These are phyloP conservation scores for Cryphonectria japonica DNA, from an alignment of 2,329 filamentous ascomycete genomes.

Conservation along the genomic window DNA sequence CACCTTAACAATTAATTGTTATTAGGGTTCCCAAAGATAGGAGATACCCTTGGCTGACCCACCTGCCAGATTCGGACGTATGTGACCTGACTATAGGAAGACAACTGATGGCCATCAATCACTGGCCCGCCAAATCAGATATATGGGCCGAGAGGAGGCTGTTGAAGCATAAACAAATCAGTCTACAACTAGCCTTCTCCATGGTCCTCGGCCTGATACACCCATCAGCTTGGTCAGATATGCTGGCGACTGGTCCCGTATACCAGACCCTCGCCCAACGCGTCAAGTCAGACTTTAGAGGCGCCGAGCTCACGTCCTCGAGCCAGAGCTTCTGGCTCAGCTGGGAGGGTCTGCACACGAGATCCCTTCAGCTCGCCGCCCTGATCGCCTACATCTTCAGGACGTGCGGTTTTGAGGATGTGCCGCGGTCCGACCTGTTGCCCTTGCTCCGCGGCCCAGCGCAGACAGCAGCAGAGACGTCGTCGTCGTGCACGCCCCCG, in stretches of 20 bases:
- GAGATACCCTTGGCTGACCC: conserved; percentile 11
- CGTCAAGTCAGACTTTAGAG: conserved; percentile 26
- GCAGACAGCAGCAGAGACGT: background rate
- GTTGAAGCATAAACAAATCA: conserved; percentile 25
- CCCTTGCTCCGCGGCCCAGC: conserved; percentile 19
- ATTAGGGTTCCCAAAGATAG: background rate
- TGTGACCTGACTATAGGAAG: conserved; percentile 26
- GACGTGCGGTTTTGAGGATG: conserved; percentile 23
- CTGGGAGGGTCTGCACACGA: conserved; percentile 30
- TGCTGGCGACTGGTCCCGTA: conserved; percentile 14
- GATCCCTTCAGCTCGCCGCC: conserved; percentile 28
- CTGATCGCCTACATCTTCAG: conserved; percentile 27
- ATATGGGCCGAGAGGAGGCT: conserved; percentile 27
- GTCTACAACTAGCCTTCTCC: conserved; percentile 25
- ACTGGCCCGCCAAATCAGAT: conserved; percentile 24
- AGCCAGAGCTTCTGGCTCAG: conserved; percentile 29
- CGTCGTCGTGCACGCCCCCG: background rate
- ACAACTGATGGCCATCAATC: conserved; percentile 27
- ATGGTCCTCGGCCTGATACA: conserved; percentile 26
- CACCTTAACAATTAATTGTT: background rate
- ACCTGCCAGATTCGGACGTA: conserved; percentile 26
- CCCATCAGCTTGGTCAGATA: conserved; percentile 21
- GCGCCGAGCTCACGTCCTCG: conserved; percentile 23
- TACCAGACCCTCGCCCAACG: conserved; percentile 23
- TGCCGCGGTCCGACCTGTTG: conserved; percentile 27